phyloP scores from a whole-genome alignment of 352 stramenopile genomes.

The Globisporangium emineosum region DNA sequence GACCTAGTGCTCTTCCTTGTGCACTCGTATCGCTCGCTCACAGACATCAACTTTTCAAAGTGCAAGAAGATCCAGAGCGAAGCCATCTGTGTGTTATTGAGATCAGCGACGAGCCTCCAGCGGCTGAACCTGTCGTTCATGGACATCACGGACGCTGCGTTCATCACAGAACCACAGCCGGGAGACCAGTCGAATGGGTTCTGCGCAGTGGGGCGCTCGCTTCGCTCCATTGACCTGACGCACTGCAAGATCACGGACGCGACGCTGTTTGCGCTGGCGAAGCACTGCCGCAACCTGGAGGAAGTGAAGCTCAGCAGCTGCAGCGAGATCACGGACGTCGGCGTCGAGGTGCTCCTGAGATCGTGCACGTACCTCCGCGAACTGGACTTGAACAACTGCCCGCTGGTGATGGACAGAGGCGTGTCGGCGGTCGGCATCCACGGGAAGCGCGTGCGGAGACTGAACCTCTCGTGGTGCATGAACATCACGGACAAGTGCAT shows the following conservation, averaged over 20 bases:
- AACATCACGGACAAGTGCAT: conserved; percentile 88
- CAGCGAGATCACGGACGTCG: conserved; percentile 73
- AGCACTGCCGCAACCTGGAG: conserved; percentile 62
- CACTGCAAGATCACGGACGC: conserved; percentile 73
- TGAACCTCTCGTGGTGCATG: conserved; percentile 87
- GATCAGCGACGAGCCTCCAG: conserved; percentile 53
- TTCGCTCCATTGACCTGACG: conserved; percentile 66
- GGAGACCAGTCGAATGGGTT: conserved; percentile 35
- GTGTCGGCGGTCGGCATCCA: conserved; percentile 50
- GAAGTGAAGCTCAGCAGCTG: conserved; percentile 74
- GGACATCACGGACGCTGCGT: conserved; percentile 67
- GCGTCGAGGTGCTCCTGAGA: conserved; percentile 58
- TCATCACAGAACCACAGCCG: conserved; percentile 33
- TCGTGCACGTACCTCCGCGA: conserved; percentile 46
- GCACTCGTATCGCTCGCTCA: conserved; percentile 73
- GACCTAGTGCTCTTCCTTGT: conserved; percentile 77
- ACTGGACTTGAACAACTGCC: conserved; percentile 80
- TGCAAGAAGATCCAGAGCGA: conserved; percentile 84
- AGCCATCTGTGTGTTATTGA: conserved; percentile 66
- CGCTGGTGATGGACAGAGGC: conserved; percentile 71
- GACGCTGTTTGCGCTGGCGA: conserved; percentile 57
- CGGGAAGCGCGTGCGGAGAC: conserved; percentile 48
- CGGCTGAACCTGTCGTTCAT: conserved; percentile 84
- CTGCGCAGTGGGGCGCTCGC: conserved; percentile 40
- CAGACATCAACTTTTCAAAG: conserved; percentile 74